Evolutionary conservation across 2,329 filamentous ascomycete species (phyloP).

Genomic region (Fusarium begoniae): DNA sequence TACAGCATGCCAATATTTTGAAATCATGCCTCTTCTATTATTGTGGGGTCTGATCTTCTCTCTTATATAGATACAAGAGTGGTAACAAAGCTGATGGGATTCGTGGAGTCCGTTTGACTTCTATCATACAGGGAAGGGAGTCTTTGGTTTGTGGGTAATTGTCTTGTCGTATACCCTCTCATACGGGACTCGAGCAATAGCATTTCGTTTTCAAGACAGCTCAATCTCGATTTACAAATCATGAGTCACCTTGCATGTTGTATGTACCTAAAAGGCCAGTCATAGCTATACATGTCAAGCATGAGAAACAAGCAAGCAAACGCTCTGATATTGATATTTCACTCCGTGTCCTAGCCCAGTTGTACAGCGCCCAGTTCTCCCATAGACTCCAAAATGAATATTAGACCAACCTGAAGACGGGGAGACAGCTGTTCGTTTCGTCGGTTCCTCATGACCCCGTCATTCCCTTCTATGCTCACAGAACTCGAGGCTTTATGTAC

Average conservation of each 20-base stretch:
- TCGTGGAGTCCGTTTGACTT: conserved; percentile 17
- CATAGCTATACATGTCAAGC: not conserved
- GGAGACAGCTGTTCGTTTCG: conserved; percentile 5
- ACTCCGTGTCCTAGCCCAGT: conserved; percentile 29
- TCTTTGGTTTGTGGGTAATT: conserved; percentile 36
- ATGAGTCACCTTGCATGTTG: not conserved
- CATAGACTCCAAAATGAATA: conserved; percentile 26
- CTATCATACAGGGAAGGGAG: conserved; percentile 32
- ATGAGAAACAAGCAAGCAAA: not conserved
- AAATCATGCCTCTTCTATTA: conserved; percentile 18
- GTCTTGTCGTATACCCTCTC: conserved; percentile 40
- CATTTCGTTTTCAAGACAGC: conserved; percentile 4
- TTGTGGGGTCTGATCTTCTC: conserved; percentile 19
- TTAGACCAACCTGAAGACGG: conserved; percentile 14
- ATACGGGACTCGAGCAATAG: conserved; percentile 11
- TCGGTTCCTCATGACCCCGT: conserved; percentile 10
- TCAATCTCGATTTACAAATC: not conserved
- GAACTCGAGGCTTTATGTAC: conserved; percentile 20
- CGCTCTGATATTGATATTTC: conserved; percentile 24
- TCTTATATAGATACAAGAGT: conserved; percentile 32
- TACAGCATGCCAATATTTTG: conserved; percentile 16
- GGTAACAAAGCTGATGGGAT: not conserved
- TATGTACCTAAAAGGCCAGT: not conserved
- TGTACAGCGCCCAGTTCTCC: conserved; percentile 31
- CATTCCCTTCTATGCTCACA: conserved; percentile 11